Evolutionary conservation across 202 grass and related monocot genomes (phyloP), one percentile per base, ranked within the genome.

Genomic region (Carex arenaria): DNA sequence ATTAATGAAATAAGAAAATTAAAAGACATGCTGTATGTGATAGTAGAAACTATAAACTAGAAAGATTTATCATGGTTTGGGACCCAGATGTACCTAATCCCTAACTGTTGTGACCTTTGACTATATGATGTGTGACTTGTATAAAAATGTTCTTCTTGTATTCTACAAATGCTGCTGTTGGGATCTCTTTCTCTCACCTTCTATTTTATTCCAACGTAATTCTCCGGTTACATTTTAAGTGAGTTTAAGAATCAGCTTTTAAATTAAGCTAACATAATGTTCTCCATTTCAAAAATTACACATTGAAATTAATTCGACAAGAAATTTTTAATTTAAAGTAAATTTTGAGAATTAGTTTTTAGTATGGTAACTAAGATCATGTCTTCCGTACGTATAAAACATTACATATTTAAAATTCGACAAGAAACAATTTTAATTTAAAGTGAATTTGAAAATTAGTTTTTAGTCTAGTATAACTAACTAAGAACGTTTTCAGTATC

Each of bases 31-130:
- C 30, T n/a, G 54, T 78, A 30, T 57, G 52, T 57, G 53, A 78
- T 34, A 59, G 38, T 45, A 45, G 7, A 42, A 36, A 36, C 34
- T 42, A 42, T 42, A 42, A 7, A 42, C 28, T 34, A 26, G 15
- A 57, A 57, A 53, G 23, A 53, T 56, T 76, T 71, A 47, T 71
- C 26, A 77, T 59, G 28, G 15, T 8, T 19, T 34, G 73, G 73
- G 73, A 57, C 52, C 71, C 73, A 77, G 3, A 47, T 10, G 10
- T 45, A 51, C 67, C 67, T 71, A 71, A 77, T 77, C 52, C 28
- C 72, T 76, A 76, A 55, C 72, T 38, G 14, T 38, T 77, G 52
- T 77, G 73, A 77, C 51, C 52, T 59, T 77, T 77, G 73, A 77
- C 52, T 59, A 18, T 36, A 36, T 34, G 73, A 77, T 77, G 26